Evolutionary conservation across 2,329 filamentous ascomycete genomes (phyloP).

Genomic region (Chrysoporthe cubensis): DNA sequence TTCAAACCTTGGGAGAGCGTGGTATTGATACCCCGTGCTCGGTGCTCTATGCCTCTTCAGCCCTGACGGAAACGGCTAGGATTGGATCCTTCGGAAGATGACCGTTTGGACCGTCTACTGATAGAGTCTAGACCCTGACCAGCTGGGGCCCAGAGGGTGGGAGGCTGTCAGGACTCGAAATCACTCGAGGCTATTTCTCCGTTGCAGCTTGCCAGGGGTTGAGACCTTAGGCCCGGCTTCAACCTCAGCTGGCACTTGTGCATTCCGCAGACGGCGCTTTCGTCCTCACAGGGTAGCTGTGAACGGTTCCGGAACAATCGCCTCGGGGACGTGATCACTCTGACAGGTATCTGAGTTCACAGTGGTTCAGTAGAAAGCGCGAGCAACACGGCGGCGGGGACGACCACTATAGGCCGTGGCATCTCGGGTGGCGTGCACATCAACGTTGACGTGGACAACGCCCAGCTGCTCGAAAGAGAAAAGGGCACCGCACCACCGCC

Average conservation of each 20-base stretch:
- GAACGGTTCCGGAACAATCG: slow-evolving; percentile 3
- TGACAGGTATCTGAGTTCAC: neutral
- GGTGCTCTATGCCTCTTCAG: neutral
- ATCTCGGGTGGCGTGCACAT: neutral
- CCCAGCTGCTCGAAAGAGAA: neutral
- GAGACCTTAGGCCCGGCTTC: slow-evolving; percentile 19
- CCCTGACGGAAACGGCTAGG: neutral
- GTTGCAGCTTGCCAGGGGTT: slow-evolving; percentile 13
- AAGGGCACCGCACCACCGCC: neutral
- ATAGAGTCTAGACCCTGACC: neutral
- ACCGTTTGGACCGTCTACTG: slow-evolving; percentile 3
- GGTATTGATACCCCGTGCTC: neutral
- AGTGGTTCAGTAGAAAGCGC: neutral
- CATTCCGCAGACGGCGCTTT: slow-evolving; percentile 9
- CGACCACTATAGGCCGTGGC: neutral
- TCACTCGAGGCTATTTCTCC: neutral
- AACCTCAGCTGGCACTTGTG: slow-evolving; percentile 27
- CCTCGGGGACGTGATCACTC: neutral
- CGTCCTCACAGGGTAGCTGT: slow-evolving; percentile 2
- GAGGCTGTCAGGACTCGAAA: neutral
- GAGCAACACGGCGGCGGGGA: neutral
- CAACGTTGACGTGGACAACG: neutral
- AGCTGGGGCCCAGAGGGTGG: neutral
- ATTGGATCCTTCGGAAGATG: slow-evolving; percentile 9
- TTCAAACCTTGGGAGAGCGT: neutral